Base-by-base conservation (phyloP, 2,329 filamentous ascomycete species). In the Diaporthe australafricana region DNA sequence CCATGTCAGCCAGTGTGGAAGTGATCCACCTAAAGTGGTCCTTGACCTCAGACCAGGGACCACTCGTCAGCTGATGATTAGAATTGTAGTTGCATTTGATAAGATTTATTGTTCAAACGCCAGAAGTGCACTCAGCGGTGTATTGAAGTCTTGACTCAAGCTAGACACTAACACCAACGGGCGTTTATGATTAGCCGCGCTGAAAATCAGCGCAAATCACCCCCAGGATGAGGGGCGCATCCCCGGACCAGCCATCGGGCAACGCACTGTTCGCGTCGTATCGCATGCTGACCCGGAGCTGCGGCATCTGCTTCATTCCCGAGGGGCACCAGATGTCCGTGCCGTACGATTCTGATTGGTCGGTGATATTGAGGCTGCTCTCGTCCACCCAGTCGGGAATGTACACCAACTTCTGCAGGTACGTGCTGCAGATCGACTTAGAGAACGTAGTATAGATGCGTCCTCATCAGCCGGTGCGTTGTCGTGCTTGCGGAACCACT, bases 241-340 rank as follows among this genome's bases (percentile, higher is more conserved):
- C 78, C 52, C 85, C 84, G 45, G 73, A 79, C 85, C 84, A 87
- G 25, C 85, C 84, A 53, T 82, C 77, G 3, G 85, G 83, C 5
- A 86, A 75, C 1, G 77, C 78, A 56, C 81, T 82, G 70, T 83
- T 81, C 7, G 85, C 76, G 70, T 86, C 85, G 76, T 85, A 86
- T 50, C 84, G 83, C 72, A 86, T 83, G 53, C 81, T 83, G 79
- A 86, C 86, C 62, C 85, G 82, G 9, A 86, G 81, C 75, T 84
- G 83, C 5, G 84, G 83, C 79, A 86, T 86, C 6, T 80, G 78
- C 75, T 84, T 84, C 80, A 83, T 85, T 72, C 81, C 82, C 14
- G 75, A 72, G n/a, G n/a, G n/a, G n/a, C n/a, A 86, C 42, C 77
- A 77, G 74, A 83, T 82, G 20, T 76, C 74, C 14, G 81, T 83